A percentile compares a stretch with the other conserved stretches of the same genome.
These are phyloP conservation scores for Mimosa pudica DNA, from an alignment of 306 rosid genomes.

Conservation along the genomic window DNA sequence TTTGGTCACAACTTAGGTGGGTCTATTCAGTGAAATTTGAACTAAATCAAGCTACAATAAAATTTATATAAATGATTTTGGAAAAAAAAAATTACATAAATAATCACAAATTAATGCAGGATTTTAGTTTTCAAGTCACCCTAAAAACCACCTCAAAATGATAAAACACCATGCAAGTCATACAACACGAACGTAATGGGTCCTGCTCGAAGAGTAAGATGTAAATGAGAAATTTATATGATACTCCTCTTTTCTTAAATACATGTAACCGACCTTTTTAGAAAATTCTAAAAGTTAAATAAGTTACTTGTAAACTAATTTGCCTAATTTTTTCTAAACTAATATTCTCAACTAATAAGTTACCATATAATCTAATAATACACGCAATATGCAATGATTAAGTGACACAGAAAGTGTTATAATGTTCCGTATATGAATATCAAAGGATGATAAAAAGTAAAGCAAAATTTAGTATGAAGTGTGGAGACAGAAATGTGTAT, in stretches of 20 bases:
- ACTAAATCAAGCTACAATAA: not conserved
- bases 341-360: no score
- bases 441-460: not conserved
- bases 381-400: no score
- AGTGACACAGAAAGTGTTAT: no score
- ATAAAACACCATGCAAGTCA: not conserved
- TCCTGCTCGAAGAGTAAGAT: not conserved
- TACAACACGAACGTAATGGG: not conserved
- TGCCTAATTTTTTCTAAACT: no score
- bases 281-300: no score
- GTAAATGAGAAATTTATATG: not conserved
- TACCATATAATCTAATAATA: no score
- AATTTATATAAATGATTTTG: not conserved
- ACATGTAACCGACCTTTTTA: no score
- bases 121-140: not conserved
- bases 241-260: no score
- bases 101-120: no score
- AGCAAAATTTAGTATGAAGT: not conserved
- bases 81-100: no score
- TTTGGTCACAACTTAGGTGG: not conserved
- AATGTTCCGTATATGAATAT: no score
- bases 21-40: not conserved
- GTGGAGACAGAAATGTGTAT: not conserved
- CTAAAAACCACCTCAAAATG: not conserved
- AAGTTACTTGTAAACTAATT: no score